These are phyloP conservation scores for Wickerhamomyces sp. DNA, from an alignment of 1,139 yeast species.

Conservation along the genomic window DNA sequence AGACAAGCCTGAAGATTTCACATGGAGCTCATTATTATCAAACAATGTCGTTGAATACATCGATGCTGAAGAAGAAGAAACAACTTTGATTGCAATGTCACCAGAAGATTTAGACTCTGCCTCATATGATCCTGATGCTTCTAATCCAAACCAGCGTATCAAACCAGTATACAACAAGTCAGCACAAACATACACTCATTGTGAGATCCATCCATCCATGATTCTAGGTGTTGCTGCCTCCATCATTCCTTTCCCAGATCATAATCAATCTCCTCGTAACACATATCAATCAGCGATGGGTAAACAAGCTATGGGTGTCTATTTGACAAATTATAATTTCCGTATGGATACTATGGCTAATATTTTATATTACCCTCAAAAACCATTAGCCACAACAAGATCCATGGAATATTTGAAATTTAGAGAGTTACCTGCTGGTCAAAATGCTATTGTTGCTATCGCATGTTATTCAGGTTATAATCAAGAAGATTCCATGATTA, in stretches of 20 bases:
- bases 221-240: conserved; percentile 98
- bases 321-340: conserved; percentile 87
- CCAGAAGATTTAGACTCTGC: conserved; percentile 89
- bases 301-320: conserved; percentile 99
- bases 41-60: conserved; percentile 92
- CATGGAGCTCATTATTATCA: conserved; percentile 80
- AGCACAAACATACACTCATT: conserved; percentile 91
- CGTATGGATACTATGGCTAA: conserved; percentile 99
- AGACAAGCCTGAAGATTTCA: conserved; percentile 51
- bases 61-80: conserved; percentile 98
- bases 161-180: conserved; percentile 60
- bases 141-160: conserved; percentile 83
- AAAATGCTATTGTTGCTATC: conserved; percentile 97
- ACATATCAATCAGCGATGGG: conserved; percentile 99
- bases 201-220: conserved; percentile 99
- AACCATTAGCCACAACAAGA: conserved; percentile 98
- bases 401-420: conserved; percentile 96
- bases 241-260: conserved; percentile 99
- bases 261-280: conserved; percentile 98
- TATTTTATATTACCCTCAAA: conserved; percentile 94
- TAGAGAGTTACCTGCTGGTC: conserved; percentile 98
- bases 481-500: conserved; percentile 99
- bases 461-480: conserved; percentile 97
- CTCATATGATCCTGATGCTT: conserved; percentile 37
- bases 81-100: conserved; percentile 97